These are phyloP conservation scores for Serendipita vermifera DNA, from an alignment of 768 basidiomycete genomes.

Conservation along the genomic window DNA sequence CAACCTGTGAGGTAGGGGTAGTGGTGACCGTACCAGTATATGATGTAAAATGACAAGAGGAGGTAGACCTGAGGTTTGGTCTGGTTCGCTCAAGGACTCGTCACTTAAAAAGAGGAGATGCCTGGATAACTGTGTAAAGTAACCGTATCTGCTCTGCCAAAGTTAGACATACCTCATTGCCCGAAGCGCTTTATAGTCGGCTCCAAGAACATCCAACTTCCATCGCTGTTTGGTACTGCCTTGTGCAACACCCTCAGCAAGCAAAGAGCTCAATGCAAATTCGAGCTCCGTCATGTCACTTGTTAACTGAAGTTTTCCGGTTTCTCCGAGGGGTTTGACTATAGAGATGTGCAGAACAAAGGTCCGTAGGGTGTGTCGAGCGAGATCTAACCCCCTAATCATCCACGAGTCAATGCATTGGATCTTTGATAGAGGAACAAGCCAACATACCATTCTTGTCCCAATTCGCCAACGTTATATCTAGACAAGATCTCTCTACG, in stretches of 20 bases:
- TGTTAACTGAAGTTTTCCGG: constrained; percentile 85
- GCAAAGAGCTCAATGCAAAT: constrained; percentile 75
- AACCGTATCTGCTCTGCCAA: not conserved
- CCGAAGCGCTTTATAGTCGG: constrained; percentile 74
- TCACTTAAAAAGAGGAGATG: constrained; percentile 86
- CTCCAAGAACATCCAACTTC: constrained; percentile 63
- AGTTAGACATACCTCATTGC: constrained; percentile 58
- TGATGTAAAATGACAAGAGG: constrained; percentile 84
- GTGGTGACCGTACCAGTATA: constrained; percentile 76
- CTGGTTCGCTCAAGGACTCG: constrained; percentile 45
- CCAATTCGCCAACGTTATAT: constrained; percentile 59
- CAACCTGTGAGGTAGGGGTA: constrained; percentile 73
- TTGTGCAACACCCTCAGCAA: constrained; percentile 30
- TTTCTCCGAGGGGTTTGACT: constrained; percentile 78
- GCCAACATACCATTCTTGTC: constrained; percentile 54
- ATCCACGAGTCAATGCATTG: not conserved
- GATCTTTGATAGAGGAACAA: not conserved
- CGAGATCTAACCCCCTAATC: constrained; percentile 49
- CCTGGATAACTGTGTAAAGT: constrained; percentile 28
- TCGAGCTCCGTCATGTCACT: constrained; percentile 96
- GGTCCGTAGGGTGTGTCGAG: constrained; percentile 64
- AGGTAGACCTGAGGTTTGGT: constrained; percentile 63
- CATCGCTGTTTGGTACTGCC: constrained; percentile 45
- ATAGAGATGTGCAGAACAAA: constrained; percentile 94
- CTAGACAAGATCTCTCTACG: constrained; percentile 61